These are phyloP conservation scores for Eutrema salsugineum DNA, from an alignment of 441 rosid genomes.

Conservation along the genomic window DNA sequence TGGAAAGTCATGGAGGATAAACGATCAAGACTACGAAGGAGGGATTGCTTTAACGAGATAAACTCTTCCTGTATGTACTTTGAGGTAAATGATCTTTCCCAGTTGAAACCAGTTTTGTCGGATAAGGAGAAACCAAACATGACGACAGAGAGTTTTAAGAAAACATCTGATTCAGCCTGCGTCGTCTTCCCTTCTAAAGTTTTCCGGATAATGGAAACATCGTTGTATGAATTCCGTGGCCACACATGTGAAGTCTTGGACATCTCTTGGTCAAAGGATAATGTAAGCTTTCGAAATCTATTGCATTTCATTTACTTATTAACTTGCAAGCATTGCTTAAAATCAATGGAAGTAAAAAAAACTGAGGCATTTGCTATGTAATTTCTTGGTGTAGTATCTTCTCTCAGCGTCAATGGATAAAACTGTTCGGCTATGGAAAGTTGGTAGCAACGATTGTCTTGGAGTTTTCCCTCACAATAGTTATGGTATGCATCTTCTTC, in stretches of 20 bases:
- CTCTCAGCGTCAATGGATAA: slow-evolving; percentile 35
- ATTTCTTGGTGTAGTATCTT: slow-evolving; percentile 26
- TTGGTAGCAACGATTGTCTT: slow-evolving; percentile 31
- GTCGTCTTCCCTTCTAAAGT: slow-evolving; percentile 61
- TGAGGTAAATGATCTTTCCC: slow-evolving; percentile 55
- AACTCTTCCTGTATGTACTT: slow-evolving; percentile 64
- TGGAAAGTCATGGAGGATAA: slow-evolving; percentile 68
- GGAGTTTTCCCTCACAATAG: slow-evolving; percentile 35
- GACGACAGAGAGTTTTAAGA: slow-evolving; percentile 41
- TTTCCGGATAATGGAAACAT: slow-evolving; percentile 63
- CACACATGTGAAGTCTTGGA: slow-evolving; percentile 61
- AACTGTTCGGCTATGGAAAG: slow-evolving; percentile 34
- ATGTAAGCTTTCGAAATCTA: slow-evolving; percentile 40
- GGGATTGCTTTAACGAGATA: slow-evolving; percentile 46
- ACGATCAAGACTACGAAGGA: slow-evolving; percentile 33
- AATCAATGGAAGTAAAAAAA: slow-evolving; percentile 66
- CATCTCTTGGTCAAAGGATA: slow-evolving; percentile 65
- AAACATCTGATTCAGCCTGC: slow-evolving; percentile 69
- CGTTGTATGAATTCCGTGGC: slow-evolving; percentile 57
- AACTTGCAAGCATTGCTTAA: slow-evolving; percentile 36
- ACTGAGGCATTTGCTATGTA: slow-evolving; percentile 48
- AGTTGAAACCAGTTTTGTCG: slow-evolving; percentile 49
- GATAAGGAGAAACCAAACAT: slow-evolving; percentile 46
- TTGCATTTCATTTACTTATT: background rate
- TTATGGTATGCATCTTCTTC: slow-evolving; percentile 27